phyloP scores from a whole-genome alignment of 768 basidiomycete species.

The Sarcodon sp. region DNA sequence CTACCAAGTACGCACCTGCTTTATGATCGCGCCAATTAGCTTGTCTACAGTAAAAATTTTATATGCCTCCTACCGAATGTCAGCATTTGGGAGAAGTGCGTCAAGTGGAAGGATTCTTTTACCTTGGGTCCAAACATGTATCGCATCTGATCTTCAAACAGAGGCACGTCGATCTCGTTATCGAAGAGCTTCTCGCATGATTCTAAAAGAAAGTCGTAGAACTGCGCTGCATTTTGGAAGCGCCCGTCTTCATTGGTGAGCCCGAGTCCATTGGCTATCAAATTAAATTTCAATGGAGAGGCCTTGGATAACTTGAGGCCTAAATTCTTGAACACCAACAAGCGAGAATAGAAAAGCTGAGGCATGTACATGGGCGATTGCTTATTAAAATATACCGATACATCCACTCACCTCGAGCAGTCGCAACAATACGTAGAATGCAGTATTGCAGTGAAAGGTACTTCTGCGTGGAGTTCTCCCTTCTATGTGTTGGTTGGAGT shows the following conservation, averaged over 20 bases:
- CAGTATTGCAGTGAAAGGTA: constrained; percentile 81
- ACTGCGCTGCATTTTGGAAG: constrained; percentile 42
- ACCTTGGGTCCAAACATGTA: constrained; percentile 80
- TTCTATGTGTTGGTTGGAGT: constrained; percentile 3
- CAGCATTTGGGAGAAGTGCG: background rate
- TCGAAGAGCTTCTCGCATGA: constrained; percentile 88
- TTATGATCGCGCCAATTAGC: constrained; percentile 76
- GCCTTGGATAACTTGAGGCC: constrained; percentile 31
- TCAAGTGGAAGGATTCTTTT: background rate
- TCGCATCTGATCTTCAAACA: constrained; percentile 87
- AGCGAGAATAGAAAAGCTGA: constrained; percentile 73
- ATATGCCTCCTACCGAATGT: constrained; percentile 47
- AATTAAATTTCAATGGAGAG: constrained; percentile 13
- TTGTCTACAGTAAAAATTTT: constrained; percentile 93
- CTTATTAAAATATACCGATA: background rate
- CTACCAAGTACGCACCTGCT: constrained; percentile 46
- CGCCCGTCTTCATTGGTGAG: constrained; percentile 14
- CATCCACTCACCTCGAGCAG: constrained; percentile 61
- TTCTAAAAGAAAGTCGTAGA: constrained; percentile 74
- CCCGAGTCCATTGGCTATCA: constrained; percentile 23
- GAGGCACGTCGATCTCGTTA: constrained; percentile 75
- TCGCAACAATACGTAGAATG: constrained; percentile 77
- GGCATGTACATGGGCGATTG: background rate
- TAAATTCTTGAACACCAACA: constrained; percentile 69
- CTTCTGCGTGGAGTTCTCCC: constrained; percentile 27